phyloP scores from a whole-genome alignment of 2,329 filamentous ascomycete genomes.

The Zymoseptoria pseudotritici region DNA sequence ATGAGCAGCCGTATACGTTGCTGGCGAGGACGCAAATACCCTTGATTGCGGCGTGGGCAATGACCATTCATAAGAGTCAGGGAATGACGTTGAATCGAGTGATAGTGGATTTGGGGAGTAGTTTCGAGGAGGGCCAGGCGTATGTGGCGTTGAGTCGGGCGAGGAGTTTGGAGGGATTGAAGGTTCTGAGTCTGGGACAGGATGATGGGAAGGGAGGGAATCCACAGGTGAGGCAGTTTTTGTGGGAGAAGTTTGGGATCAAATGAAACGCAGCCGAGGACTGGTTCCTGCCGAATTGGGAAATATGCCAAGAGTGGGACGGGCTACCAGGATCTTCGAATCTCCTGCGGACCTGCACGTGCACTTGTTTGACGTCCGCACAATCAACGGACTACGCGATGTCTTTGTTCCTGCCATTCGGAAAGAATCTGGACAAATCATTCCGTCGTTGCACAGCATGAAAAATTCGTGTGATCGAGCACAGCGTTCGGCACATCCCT shows the following conservation, averaged over 20 bases:
- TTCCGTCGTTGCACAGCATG: neutral
- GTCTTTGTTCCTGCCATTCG: neutral
- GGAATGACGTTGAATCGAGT: constrained; percentile 56
- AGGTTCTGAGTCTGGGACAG: constrained; percentile 24
- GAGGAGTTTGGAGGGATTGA: constrained; percentile 44
- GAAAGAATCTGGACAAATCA: neutral
- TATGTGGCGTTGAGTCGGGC: constrained; percentile 58
- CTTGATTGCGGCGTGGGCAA: constrained; percentile 53
- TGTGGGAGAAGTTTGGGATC: constrained; percentile 10
- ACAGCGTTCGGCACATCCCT: neutral
- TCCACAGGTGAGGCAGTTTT: constrained; percentile 14
- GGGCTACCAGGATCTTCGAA: neutral
- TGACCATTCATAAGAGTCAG: constrained; percentile 57
- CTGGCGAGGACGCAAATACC: constrained; percentile 55
- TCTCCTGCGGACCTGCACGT: neutral
- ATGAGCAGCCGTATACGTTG: constrained; percentile 40
- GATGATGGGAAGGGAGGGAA: constrained; percentile 14
- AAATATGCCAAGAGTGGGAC: neutral
- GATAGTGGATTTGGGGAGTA: constrained; percentile 45
- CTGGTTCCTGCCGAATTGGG: neutral
- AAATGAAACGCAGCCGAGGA: too few relatives aligned
- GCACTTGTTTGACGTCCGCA: neutral
- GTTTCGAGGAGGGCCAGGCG: constrained; percentile 52
- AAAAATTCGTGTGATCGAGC: neutral
- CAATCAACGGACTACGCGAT: neutral